phyloP scores from a whole-genome alignment of 2,329 filamentous ascomycete genomes.

The Beauveria sp. region DNA sequence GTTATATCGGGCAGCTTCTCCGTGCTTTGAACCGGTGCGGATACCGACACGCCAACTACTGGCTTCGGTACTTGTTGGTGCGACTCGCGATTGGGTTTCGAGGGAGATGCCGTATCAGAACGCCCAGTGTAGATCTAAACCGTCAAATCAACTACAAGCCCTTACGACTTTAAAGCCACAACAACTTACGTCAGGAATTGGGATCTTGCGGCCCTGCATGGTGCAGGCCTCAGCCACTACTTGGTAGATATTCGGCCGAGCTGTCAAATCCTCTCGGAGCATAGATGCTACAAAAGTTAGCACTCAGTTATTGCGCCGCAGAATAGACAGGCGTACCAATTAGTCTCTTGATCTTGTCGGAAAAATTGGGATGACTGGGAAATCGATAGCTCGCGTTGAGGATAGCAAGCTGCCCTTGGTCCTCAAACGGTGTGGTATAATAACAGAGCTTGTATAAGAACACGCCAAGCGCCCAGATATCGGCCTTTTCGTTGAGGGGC shows the following conservation, averaged over 20 bases:
- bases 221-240: constrained; percentile 78
- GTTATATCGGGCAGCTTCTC: constrained; percentile 78
- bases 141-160: constrained; percentile 1
- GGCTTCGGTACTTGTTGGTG: constrained; percentile 44
- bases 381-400: constrained; percentile 93
- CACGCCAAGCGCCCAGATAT: constrained; percentile 96
- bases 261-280: constrained; percentile 73
- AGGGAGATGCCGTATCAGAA: constrained; percentile 41
- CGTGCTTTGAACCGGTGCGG: constrained; percentile 63
- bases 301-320: neutral
- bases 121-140: constrained; percentile 54
- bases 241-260: constrained; percentile 88
- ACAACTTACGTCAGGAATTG: constrained; percentile 73
- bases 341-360: constrained; percentile 78
- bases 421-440: constrained; percentile 97
- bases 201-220: constrained; percentile 81
- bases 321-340: constrained; percentile 53
- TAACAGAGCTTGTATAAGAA: constrained; percentile 97
- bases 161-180: constrained; percentile 9
- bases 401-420: constrained; percentile 94
- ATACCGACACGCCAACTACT: constrained; percentile 72
- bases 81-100: constrained; percentile 32
- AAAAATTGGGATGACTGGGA: constrained; percentile 81
- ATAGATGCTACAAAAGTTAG: constrained; percentile 59
- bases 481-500: constrained; percentile 96